phyloP scores from a whole-genome alignment of 75 land plant genomes.

The Cunninghamia lanceolata region DNA sequence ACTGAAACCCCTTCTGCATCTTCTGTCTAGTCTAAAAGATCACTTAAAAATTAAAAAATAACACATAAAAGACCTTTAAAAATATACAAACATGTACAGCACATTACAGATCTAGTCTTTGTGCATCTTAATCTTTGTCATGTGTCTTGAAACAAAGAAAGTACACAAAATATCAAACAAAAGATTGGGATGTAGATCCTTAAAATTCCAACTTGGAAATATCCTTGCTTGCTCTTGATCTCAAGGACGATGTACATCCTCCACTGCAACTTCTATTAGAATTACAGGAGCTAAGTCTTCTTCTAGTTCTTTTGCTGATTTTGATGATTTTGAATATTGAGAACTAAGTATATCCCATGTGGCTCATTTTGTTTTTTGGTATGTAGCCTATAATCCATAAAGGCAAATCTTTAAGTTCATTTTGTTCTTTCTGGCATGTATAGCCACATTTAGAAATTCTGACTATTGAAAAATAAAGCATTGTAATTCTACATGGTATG shows the following conservation, averaged over 20 bases:
- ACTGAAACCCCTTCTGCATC: no score
- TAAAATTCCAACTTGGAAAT: not conserved
- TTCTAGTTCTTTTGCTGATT: not conserved
- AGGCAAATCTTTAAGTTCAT: no score
- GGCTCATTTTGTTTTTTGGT: no score
- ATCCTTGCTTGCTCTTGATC: not conserved
- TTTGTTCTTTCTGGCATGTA: no score
- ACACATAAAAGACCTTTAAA: no score
- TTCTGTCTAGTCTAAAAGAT: no score
- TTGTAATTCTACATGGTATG: no score
- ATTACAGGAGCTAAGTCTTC: not conserved
- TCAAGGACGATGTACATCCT: not conserved
- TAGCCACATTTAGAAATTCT: no score
- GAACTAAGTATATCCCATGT: not conserved
- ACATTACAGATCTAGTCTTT: not conserved
- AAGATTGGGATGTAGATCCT: not conserved
- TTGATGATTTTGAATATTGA: not conserved
- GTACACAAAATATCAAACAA: not conserved
- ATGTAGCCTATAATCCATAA: no score
- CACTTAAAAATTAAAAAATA: no score
- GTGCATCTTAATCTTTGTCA: not conserved
- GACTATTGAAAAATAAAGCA: no score
- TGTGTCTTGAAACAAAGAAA: not conserved
- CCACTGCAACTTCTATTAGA: not conserved
- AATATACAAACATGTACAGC: no score